These are phyloP conservation scores for Coemansia sp. DNA, from an alignment of 192 early-diverging fungal species.

Conservation along the genomic window DNA sequence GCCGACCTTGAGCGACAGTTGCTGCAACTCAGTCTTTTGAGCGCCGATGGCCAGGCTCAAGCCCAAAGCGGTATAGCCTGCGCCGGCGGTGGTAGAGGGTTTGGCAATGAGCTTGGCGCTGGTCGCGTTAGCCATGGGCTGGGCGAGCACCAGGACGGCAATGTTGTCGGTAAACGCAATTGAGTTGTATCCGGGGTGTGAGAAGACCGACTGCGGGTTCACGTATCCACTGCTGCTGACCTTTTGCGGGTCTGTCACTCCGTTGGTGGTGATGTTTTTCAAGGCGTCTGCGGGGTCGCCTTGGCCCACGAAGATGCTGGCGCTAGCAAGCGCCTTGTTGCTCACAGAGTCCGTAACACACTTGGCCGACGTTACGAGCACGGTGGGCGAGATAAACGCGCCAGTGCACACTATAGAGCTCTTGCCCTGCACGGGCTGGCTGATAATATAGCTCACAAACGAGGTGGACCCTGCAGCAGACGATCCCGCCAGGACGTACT, in stretches of 20 bases:
- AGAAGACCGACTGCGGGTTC: slow-evolving; percentile 18
- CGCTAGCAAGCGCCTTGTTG: slow-evolving; percentile 42
- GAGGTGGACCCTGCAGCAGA: slow-evolving; percentile 9
- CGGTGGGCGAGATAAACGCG: slow-evolving; percentile 41
- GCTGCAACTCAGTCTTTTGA: slow-evolving; percentile 11
- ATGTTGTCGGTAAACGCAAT: slow-evolving; percentile 51
- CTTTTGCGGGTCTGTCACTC: slow-evolving; percentile 11
- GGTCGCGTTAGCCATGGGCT: slow-evolving; percentile 29
- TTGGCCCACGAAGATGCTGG: slow-evolving; percentile 35
- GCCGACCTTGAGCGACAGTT: slow-evolving; percentile 34
- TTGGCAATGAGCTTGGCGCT: slow-evolving; percentile 34
- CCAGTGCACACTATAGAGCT: slow-evolving; percentile 32
- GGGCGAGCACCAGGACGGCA: slow-evolving; percentile 34
- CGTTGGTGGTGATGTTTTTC: slow-evolving; percentile 7
- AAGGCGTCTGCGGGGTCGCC: slow-evolving; percentile 17
- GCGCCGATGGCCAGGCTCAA: slow-evolving; percentile 14
- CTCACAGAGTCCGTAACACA: slow-evolving; percentile 51
- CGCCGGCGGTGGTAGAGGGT: slow-evolving; percentile 13
- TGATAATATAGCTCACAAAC: slow-evolving; percentile 36
- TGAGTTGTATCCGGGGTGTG: slow-evolving; percentile 53
- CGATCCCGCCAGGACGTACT: slow-evolving; percentile 38
- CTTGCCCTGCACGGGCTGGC: slow-evolving; percentile 13
- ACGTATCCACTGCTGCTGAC: slow-evolving; percentile 23
- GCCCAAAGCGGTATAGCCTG: slow-evolving; percentile 36
- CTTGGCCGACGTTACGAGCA: slow-evolving; percentile 33